phyloP scores from a whole-genome alignment of 1,139 yeast genomes.

The Arxiozyma heterogenica region DNA sequence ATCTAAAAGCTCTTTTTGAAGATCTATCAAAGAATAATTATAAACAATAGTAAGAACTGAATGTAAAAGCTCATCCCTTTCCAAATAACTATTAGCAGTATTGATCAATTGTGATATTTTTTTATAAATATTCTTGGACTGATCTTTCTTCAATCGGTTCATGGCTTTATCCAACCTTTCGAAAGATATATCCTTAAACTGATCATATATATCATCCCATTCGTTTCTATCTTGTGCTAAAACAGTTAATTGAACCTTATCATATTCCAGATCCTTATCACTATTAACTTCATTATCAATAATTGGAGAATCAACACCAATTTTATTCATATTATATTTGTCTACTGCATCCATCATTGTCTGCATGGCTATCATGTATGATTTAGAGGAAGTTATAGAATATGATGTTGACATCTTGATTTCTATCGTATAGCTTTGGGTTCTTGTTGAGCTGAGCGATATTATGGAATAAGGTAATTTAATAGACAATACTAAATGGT shows the following conservation, averaged over 20 bases:
- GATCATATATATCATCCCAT: slow-evolving; percentile 33
- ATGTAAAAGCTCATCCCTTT: slow-evolving; percentile 26
- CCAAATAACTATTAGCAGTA: slow-evolving; percentile 13
- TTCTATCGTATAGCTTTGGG: neutral
- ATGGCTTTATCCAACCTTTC: slow-evolving; percentile 25
- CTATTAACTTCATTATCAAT: slow-evolving; percentile 24
- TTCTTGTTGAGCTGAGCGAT: neutral
- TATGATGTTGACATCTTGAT: slow-evolving; percentile 33
- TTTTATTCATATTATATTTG: slow-evolving; percentile 27
- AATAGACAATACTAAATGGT: too few relatives aligned
- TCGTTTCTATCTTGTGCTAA: slow-evolving; percentile 30
- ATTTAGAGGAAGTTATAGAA: slow-evolving; percentile 56
- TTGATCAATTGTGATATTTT: slow-evolving; percentile 28
- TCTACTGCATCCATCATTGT: slow-evolving; percentile 45
- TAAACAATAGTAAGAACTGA: slow-evolving; percentile 25
- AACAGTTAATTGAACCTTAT: slow-evolving; percentile 19
- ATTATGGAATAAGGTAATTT: too few relatives aligned
- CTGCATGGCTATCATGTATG: slow-evolving; percentile 72
- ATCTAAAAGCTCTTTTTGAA: slow-evolving; percentile 66
- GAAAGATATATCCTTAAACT: slow-evolving; percentile 32
- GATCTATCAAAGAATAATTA: slow-evolving; percentile 29
- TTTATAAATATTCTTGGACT: slow-evolving; percentile 30
- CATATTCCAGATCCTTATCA: slow-evolving; percentile 22
- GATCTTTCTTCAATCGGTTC: slow-evolving; percentile 29
- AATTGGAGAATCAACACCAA: slow-evolving; percentile 19